Base-by-base conservation (phyloP, 2,329 filamentous ascomycete species). In the Xylariomycetidae sp. region DNA sequence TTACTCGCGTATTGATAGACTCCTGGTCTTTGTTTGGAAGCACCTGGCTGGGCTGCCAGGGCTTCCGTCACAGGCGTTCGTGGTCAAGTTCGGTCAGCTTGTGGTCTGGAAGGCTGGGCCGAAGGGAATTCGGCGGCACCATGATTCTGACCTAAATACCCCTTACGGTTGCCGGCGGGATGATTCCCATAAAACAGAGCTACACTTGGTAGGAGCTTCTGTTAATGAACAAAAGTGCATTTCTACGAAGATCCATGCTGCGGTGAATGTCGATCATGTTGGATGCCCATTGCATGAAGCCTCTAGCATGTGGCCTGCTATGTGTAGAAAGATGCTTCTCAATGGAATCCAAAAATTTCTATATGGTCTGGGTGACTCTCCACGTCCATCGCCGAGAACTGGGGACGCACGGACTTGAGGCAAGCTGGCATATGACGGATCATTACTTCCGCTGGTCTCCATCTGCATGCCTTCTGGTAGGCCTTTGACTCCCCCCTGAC, bases 1-100 rank as follows among this genome's bases (percentile, higher is more conserved):
- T n/a, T n/a, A n/a, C n/a, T n/a, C n/a, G n/a, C n/a, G 53, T 56
- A 57, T 55, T 52, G 52, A 49, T 56, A 57, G 51, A 53, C 48
- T 49, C 47, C 46, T 38, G 53, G 50, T 44, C 54, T 46, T 46
- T 38, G 44, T 35, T 34, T 31, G 24, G 41, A n/a, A 33, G 40
- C 25, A 40, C 34, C 38, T 46, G 53, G 47, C 47, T 46, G 51
- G 45, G 39, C 45, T n/a, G 47, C 42, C 43, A 42, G 49, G 49
- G 44, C 50, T 47, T 48, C 38, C 47, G 41, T 49, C 47, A 44
- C 47, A 49, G 54, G 54, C 54, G 54, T 57, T 57, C 38, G 49
- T 45, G 53, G 54, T 56, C 51, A 53, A 43, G 43, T 40, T 50
- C 49, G 52, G 53, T 50, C 40, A 44, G 48, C 46, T 44, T 38